Base-by-base conservation (phyloP, 2,329 filamentous ascomycete species). In the Monascus ruber region DNA sequence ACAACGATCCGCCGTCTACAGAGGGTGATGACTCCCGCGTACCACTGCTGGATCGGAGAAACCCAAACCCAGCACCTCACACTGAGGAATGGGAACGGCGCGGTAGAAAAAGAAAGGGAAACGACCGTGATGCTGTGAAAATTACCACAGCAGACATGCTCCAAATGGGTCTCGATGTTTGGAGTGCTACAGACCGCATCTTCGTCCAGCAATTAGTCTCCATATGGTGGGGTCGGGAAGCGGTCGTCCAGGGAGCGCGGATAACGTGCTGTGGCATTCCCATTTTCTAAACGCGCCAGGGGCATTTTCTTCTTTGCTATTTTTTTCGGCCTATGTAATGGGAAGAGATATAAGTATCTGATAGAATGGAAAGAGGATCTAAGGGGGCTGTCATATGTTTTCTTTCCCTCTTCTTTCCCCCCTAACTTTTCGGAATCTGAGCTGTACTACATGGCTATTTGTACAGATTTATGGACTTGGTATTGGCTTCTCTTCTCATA, bases 241-340 rank as follows among this genome's bases (percentile, higher is more conserved):
- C 65, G 5, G 48, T 57, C 34, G 63, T 71, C 24, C 59, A 66
- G 40, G 61, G 61, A 31, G 62, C 59, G 11, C 56, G 59, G 25
- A 63, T 71, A 36, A 59, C 63, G 42, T 71, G 68, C 42, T 71
- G 68, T 50, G 68, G 68, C 26, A 58, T 71, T 36, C 61, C 64
- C 9, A 60, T 71, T 36, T 47, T 68, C 42, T 68, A 49, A 45
- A 24, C 31, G 35, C 10, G 10, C 37, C 29, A 31, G 7, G 7
- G 7, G 17, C 17, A 17, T 17, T 17, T 17, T 17, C 3, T 17
- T 17, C 17, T 17, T 17, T 17, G 17, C 17, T 17, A 17, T 17
- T 17, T 17, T 17, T 17, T 17, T 17, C 17, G 17, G 17, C 17
- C 17, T 17, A 17, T 17, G 17, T 17, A 17, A 17, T 17, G 17